phyloP scores from a whole-genome alignment of 768 basidiomycete species.

The Phaeotremella skinneri region DNA sequence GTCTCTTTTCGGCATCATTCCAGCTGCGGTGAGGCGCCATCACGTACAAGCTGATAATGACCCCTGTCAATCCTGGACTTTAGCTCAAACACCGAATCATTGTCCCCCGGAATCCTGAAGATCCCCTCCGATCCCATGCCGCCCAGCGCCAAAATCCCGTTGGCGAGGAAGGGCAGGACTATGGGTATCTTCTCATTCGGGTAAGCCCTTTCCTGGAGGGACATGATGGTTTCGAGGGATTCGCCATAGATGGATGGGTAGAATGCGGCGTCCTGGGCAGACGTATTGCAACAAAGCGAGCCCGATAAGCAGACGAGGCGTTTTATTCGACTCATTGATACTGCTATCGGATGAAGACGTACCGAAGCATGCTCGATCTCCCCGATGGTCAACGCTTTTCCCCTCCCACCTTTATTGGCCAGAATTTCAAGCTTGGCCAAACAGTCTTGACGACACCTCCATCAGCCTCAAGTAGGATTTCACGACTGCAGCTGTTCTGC shows the following conservation, averaged over 20 bases:
- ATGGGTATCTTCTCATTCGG: slow-evolving; percentile 81
- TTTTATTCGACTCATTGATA: slow-evolving; percentile 16
- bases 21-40: not conserved
- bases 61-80: slow-evolving; percentile 87
- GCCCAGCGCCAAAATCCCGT: slow-evolving; percentile 84
- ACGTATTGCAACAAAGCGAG: not conserved
- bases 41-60: slow-evolving; percentile 74
- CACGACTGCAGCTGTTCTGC: no score
- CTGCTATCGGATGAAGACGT: slow-evolving; percentile 36
- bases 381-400: slow-evolving; percentile 72
- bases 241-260: slow-evolving; percentile 93
- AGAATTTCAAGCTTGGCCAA: slow-evolving; percentile 71
- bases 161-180: slow-evolving; percentile 87
- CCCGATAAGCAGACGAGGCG: no score
- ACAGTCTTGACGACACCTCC: slow-evolving; percentile 56
- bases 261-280: slow-evolving; percentile 77
- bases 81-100: slow-evolving; percentile 79
- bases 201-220: slow-evolving; percentile 80
- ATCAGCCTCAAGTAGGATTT: not conserved
- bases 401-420: slow-evolving; percentile 73
- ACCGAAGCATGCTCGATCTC: slow-evolving; percentile 92
- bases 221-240: slow-evolving; percentile 76
- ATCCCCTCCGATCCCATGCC: slow-evolving; percentile 84
- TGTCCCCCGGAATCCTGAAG: slow-evolving; percentile 88
- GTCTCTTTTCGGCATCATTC: not conserved